phyloP scores from a whole-genome alignment of 352 stramenopile species.

The Phytophthora agathidicida region DNA sequence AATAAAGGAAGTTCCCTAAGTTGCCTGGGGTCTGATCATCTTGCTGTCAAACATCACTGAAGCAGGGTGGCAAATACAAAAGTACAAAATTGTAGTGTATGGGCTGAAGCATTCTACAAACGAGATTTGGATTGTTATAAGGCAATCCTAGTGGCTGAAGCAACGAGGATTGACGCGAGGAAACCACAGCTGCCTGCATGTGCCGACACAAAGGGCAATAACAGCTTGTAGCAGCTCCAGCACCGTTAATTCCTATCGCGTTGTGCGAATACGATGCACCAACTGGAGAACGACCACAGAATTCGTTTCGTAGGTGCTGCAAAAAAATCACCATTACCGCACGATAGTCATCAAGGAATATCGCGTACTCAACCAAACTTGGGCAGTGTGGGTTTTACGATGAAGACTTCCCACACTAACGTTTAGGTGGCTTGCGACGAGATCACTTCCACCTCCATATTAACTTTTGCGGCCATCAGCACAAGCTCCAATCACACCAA shows the following conservation, averaged over 20 bases:
- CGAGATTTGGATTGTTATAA: no score
- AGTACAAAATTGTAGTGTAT: no score
- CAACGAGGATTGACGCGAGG: no score
- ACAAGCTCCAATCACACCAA: not conserved
- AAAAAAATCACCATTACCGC: not conserved
- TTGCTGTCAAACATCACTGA: not conserved
- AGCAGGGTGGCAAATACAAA: no score
- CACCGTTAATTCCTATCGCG: not conserved
- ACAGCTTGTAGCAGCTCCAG: not conserved
- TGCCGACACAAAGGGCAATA: no score
- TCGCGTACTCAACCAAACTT: not conserved
- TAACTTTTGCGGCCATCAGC: not conserved
- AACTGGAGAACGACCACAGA: conserved; percentile 7
- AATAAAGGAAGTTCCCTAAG: conserved; percentile 11
- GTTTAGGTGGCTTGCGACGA: not conserved
- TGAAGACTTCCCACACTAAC: not conserved
- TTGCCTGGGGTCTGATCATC: not conserved
- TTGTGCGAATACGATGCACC: not conserved
- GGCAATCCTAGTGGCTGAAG: no score
- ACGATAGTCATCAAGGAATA: no score
- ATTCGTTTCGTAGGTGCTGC: not conserved
- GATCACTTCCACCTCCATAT: not conserved
- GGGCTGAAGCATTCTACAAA: no score
- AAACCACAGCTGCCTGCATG: no score
- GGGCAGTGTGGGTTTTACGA: conserved; percentile 6